phyloP scores from a whole-genome alignment of 2,329 filamentous ascomycete species.

The Fusarium hainanense region DNA sequence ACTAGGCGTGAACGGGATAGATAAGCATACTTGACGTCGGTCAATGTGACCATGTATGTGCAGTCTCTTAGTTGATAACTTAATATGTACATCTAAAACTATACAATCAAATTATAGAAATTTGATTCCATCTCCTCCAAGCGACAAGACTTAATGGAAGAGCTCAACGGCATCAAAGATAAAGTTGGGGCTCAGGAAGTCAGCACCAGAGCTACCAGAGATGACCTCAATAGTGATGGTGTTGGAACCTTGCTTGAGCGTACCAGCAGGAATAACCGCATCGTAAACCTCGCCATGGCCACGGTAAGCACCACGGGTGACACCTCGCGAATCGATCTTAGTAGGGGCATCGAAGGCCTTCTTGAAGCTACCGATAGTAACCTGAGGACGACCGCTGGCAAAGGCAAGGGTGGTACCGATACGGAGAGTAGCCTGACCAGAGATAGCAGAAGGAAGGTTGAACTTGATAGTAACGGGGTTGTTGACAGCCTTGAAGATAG shows the following conservation, averaged over 20 bases:
- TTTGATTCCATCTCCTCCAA: background rate
- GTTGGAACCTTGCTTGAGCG: conserved; percentile 68
- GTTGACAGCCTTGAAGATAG: conserved; percentile 70
- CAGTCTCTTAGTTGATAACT: conserved; percentile 24
- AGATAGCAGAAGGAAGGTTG: conserved; percentile 61
- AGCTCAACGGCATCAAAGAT: conserved; percentile 47
- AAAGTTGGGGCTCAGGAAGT: conserved; percentile 68
- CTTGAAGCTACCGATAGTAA: conserved; percentile 65
- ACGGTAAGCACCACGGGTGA: conserved; percentile 73
- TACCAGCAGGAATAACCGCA: conserved; percentile 68
- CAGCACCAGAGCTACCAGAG: conserved; percentile 67
- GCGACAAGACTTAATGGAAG: conserved; percentile 33
- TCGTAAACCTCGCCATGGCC: conserved; percentile 73
- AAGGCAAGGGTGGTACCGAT: conserved; percentile 74
- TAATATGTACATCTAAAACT: conserved; percentile 42
- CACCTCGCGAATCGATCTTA: conserved; percentile 72
- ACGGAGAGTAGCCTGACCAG: conserved; percentile 66
- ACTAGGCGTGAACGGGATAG: too few species aligned
- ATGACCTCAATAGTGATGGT: conserved; percentile 70
- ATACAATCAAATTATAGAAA: background rate
- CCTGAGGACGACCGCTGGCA: conserved; percentile 67
- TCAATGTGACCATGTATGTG: conserved; percentile 4
- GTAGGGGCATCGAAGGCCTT: conserved; percentile 62
- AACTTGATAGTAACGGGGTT: conserved; percentile 70
- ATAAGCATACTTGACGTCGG: background rate